phyloP scores from a whole-genome alignment of 2,329 filamentous ascomycete species.

The Penicillium sp. region DNA sequence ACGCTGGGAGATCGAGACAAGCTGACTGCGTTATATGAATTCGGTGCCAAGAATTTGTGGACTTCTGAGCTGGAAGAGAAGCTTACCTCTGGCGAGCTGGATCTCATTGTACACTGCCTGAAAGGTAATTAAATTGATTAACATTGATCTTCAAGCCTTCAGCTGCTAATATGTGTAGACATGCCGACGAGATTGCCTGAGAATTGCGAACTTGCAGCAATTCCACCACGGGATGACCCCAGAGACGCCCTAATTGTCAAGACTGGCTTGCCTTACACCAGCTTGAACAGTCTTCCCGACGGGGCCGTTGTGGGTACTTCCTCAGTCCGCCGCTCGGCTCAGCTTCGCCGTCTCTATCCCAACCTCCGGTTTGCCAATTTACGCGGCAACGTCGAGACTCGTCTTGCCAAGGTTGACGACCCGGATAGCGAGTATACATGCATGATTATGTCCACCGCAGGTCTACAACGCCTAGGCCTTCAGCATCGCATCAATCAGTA shows the following conservation, averaged over 20 bases:
- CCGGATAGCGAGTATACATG: constrained; percentile 72
- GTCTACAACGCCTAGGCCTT: constrained; percentile 75
- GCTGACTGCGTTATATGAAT: constrained; percentile 21
- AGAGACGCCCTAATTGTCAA: constrained; percentile 64
- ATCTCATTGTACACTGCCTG: constrained; percentile 82
- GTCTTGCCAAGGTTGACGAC: constrained; percentile 80
- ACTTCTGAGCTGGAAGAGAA: constrained; percentile 83
- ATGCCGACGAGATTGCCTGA: constrained; percentile 86
- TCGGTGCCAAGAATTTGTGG: constrained; percentile 59
- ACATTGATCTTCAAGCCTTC: neutral
- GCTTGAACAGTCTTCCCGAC: constrained; percentile 70
- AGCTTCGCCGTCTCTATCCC: constrained; percentile 76
- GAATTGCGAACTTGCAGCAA: constrained; percentile 72
- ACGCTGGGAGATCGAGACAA: constrained; percentile 23
- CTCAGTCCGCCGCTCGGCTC: constrained; percentile 80
- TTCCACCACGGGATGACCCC: constrained; percentile 76
- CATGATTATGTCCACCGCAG: constrained; percentile 84
- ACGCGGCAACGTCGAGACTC: constrained; percentile 82
- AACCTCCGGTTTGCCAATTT: constrained; percentile 76
- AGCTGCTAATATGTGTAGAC: constrained; percentile 46
- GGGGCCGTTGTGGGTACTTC: constrained; percentile 86
- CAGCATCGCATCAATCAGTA: constrained; percentile 74
- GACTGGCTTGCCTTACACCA: constrained; percentile 61
- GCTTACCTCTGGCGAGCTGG: constrained; percentile 69
- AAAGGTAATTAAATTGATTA: constrained; percentile 61